phyloP scores from a whole-genome alignment of 148 eudicot genomes.

The Camellia lanceoleosa region DNA sequence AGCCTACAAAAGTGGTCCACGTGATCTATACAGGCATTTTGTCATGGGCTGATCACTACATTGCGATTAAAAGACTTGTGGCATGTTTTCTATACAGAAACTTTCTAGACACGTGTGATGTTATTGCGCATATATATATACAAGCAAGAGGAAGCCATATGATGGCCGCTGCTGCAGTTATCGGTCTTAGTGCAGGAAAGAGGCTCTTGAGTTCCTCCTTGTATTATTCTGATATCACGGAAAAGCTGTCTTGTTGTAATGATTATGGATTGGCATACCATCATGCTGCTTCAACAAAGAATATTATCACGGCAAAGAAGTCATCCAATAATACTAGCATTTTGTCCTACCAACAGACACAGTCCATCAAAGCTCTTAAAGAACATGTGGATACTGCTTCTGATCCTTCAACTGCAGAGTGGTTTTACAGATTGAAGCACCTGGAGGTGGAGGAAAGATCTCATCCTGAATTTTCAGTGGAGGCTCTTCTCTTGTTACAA shows the following conservation, averaged over 20 bases:
- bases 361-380: constrained; percentile 57
- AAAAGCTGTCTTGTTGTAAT: constrained; percentile 44
- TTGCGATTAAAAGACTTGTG: background rate
- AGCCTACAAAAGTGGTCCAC: background rate
- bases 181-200: constrained; percentile 76
- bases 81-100: constrained; percentile 3
- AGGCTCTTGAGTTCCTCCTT: constrained; percentile 21
- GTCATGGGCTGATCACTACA: background rate
- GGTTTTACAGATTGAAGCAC: constrained; percentile 27
- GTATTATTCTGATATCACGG: constrained; percentile 53
- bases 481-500: constrained; percentile 50
- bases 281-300: constrained; percentile 42
- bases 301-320: constrained; percentile 49
- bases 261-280: constrained; percentile 30
- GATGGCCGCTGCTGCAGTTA: constrained; percentile 79
- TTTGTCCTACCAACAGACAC: constrained; percentile 34
- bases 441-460: constrained; percentile 34
- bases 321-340: constrained; percentile 37
- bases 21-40: background rate
- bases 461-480: constrained; percentile 27
- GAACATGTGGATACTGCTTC: constrained; percentile 31
- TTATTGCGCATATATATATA: constrained; percentile 19
- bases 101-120: constrained; percentile 33
- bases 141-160: constrained; percentile 26
- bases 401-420: constrained; percentile 23